These are phyloP conservation scores for Cyclocybe aegerita DNA, from an alignment of 768 basidiomycete species.

Conservation along the genomic window DNA sequence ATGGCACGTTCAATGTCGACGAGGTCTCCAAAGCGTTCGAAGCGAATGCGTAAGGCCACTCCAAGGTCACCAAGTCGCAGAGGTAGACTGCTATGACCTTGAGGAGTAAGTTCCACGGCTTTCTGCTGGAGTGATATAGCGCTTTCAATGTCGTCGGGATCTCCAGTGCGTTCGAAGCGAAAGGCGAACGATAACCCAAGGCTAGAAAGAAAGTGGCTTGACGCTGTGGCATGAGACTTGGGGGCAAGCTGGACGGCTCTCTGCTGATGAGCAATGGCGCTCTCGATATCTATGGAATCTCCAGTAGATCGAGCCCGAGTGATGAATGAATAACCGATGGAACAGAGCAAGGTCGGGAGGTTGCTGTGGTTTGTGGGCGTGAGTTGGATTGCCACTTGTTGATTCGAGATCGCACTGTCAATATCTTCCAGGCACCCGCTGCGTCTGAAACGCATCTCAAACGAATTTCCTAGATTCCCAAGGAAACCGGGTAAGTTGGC, in stretches of 20 bases:
- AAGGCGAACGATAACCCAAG: not conserved
- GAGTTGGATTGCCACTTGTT: not conserved
- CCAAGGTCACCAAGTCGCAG: not conserved
- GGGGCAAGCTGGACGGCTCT: slow-evolving; percentile 1
- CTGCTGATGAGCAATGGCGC: too few relatives aligned
- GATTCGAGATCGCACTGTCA: slow-evolving; percentile 4
- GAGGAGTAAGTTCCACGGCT: not conserved
- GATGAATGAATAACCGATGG: too few relatives aligned
- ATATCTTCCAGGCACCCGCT: not conserved
- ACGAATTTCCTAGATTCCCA: slow-evolving; percentile 3
- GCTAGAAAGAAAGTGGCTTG: not conserved
- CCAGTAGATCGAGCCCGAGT: too few relatives aligned
- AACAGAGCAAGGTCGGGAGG: not conserved
- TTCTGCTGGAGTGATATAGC: not conserved
- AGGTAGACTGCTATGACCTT: not conserved
- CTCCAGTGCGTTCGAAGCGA: slow-evolving; percentile 1
- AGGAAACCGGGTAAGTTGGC: not conserved
- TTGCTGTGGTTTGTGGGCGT: not conserved
- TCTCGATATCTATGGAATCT: too few relatives aligned
- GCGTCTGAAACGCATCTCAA: not conserved
- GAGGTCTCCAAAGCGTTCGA: slow-evolving; percentile 3
- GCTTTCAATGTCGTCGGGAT: not conserved
- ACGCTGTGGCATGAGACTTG: too few relatives aligned
- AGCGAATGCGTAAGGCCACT: not conserved
- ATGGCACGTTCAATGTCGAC: slow-evolving; percentile 14